A percentile compares a stretch with the other conserved stretches of the same genome.
Conservation (phyloP, 805 yeast genomes). For the Candida verbasci region DNA sequence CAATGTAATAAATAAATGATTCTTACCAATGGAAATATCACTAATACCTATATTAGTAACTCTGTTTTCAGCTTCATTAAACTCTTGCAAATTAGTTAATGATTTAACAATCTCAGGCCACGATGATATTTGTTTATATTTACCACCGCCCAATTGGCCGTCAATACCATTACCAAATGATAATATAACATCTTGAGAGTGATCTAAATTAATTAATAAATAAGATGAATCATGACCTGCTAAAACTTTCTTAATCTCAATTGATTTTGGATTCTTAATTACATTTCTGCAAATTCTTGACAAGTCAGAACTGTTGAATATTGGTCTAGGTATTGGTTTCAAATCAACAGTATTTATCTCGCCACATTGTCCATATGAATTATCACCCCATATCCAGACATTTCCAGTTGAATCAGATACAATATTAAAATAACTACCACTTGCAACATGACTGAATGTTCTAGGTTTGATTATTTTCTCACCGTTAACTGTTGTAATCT, state of each 20-base stretch:
- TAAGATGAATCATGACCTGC: slow-evolving; percentile 64
- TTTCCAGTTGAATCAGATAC: slow-evolving; percentile 64
- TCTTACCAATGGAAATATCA: slow-evolving; percentile 56
- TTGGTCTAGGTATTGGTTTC: slow-evolving; percentile 63
- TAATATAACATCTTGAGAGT: slow-evolving; percentile 29
- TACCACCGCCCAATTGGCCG: slow-evolving; percentile 83
- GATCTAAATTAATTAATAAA: slow-evolving; percentile 20
- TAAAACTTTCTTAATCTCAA: slow-evolving; percentile 45
- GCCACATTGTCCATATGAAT: slow-evolving; percentile 82
- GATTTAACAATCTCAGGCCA: slow-evolving; percentile 58
- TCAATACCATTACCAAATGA: slow-evolving; percentile 80
- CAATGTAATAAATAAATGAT: slow-evolving; percentile 60
- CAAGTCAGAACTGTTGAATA: slow-evolving; percentile 14
- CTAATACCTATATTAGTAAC: slow-evolving; percentile 45
- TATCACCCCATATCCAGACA: slow-evolving; percentile 84
- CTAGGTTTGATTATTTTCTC: slow-evolving; percentile 32
- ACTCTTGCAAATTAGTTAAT: slow-evolving; percentile 48
- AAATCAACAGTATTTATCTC: slow-evolving; percentile 62
- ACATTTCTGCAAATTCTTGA: slow-evolving; percentile 20
- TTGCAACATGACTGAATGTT: slow-evolving; percentile 53
- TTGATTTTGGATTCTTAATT: slow-evolving; percentile 15
- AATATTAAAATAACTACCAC: slow-evolving; percentile 71
- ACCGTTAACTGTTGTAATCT: slow-evolving; percentile 19
- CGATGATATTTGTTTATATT: slow-evolving; percentile 67
- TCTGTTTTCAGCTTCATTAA: slow-evolving; percentile 40